phyloP scores from a whole-genome alignment of 2,329 filamentous ascomycete species.

The Botryotinia convoluta region DNA sequence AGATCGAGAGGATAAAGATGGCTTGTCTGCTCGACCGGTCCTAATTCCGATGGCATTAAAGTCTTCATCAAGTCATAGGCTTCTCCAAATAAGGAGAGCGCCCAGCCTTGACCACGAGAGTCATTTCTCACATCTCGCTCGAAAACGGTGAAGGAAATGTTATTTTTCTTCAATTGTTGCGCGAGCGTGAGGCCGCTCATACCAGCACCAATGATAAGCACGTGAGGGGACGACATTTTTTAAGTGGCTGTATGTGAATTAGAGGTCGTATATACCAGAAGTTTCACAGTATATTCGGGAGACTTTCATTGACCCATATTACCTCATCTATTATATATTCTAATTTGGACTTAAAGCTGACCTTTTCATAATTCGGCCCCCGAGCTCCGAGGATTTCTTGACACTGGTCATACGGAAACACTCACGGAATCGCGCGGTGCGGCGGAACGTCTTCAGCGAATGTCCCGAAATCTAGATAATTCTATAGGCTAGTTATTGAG shows the following conservation, averaged over 20 bases:
- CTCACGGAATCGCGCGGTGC: not conserved
- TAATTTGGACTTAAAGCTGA: not conserved
- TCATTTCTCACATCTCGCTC: not conserved
- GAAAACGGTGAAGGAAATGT: not conserved
- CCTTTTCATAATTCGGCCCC: not conserved
- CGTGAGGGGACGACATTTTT: not conserved
- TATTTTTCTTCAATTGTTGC: not conserved
- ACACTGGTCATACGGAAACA: not conserved
- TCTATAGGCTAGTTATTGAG: not conserved
- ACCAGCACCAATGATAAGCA: conserved; percentile 34
- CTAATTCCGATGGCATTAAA: not conserved
- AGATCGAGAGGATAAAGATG: not conserved
- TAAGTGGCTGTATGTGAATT: not conserved
- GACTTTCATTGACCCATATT: not conserved
- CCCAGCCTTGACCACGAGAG: not conserved
- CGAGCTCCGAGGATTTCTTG: not conserved
- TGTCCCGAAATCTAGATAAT: not conserved
- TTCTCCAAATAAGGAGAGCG: not conserved
- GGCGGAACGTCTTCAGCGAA: not conserved
- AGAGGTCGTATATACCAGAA: not conserved
- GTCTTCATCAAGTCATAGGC: not conserved
- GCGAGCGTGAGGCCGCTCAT: not conserved
- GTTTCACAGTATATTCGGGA: not conserved
- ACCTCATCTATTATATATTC: not conserved
- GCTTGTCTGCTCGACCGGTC: not conserved